Evolutionary conservation across 768 basidiomycete species (phyloP).

Genomic region (Leucogyrophana mollusca): DNA sequence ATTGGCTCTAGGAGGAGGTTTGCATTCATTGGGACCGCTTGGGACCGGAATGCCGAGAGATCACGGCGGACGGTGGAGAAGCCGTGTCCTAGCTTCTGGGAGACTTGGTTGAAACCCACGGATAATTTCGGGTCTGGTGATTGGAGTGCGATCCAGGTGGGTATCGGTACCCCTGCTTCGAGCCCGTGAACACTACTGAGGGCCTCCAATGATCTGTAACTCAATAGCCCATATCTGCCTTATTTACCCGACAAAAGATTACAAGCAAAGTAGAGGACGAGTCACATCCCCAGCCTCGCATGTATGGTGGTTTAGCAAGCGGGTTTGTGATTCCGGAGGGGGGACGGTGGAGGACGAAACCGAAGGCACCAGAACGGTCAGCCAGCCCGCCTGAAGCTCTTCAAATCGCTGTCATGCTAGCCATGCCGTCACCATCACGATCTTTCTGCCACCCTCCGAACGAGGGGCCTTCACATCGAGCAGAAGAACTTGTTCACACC

Average conservation of each 20-base stretch:
- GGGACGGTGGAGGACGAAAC: slow-evolving; percentile 1
- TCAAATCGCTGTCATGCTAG: slow-evolving; percentile 46
- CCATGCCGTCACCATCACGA: slow-evolving; percentile 38
- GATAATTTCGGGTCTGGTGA: not conserved
- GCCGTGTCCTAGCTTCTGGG: slow-evolving; percentile 17
- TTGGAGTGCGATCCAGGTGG: slow-evolving; percentile 13
- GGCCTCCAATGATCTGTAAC: too few relatives aligned
- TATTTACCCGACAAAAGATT: too few relatives aligned
- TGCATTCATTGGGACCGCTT: slow-evolving; percentile 13
- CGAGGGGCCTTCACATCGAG: not conserved
- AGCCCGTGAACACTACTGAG: not conserved
- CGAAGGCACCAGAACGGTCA: slow-evolving; percentile 9
- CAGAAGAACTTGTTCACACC: slow-evolving; percentile 6
- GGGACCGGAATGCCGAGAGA: slow-evolving; percentile 10
- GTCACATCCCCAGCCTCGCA: too few relatives aligned
- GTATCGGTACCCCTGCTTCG: slow-evolving; percentile 6
- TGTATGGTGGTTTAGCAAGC: too few relatives aligned
- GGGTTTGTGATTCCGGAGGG: too few relatives aligned
- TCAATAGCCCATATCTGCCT: too few relatives aligned
- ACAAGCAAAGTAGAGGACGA: too few relatives aligned
- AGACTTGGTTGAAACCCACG: slow-evolving; percentile 15
- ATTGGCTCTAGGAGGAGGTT: slow-evolving; percentile 44
- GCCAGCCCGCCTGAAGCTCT: slow-evolving; percentile 19
- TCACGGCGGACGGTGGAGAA: slow-evolving; percentile 14
- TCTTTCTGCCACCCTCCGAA: not conserved